Base-by-base conservation (phyloP, 2,329 filamentous ascomycete species). In the Chaetomiaceae sp. region DNA sequence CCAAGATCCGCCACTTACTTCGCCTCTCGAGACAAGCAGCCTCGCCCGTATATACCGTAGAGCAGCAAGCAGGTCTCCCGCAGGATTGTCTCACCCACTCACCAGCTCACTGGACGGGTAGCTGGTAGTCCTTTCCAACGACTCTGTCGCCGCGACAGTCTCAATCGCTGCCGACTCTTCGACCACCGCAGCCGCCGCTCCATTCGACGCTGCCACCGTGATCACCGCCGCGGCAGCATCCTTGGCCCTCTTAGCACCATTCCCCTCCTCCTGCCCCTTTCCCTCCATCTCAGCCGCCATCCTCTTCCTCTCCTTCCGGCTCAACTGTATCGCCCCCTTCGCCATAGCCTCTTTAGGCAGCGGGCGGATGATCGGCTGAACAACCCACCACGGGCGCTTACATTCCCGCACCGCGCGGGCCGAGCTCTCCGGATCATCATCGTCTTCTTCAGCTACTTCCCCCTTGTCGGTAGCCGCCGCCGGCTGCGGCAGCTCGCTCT, bases 371-470 rank as follows among this genome's bases (percentile, higher is more conserved):
- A 95, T 87, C 4, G 91, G 84, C 68, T 97, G 90, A 42, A 83
- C 88, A 4, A 95, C 76, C 88, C 88, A 96, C 78, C 83, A 96
- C 1, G 90, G 90, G 53, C 88, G 71, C 62, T 82, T 84, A 60
- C 88, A 95, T 50, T 79, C 72, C 45, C 76, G 78, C 20, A 93
- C 81, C 1, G 85, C 81, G 8, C 78, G 81, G 15, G 80, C 68
- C 4, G 83, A 85, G 62, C 76, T 83, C 59, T 81, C 73, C 0
- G 68, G 66, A 38, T 75, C 72, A 1, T 62, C 64, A 3, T 70
- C 64, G 30, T 65, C 63, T 5, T 75, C 72, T 1, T 62, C 64
- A 3, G 69, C 64, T 30, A 65, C 63, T 5, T 61, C 64, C 3
- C 62, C 60, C 1, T 58, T 62, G 1, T 59, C 57, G 9, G 55